These are phyloP conservation scores for Exutisphaerella laricina DNA, from an alignment of 2,329 filamentous ascomycete genomes.

Conservation along the genomic window DNA sequence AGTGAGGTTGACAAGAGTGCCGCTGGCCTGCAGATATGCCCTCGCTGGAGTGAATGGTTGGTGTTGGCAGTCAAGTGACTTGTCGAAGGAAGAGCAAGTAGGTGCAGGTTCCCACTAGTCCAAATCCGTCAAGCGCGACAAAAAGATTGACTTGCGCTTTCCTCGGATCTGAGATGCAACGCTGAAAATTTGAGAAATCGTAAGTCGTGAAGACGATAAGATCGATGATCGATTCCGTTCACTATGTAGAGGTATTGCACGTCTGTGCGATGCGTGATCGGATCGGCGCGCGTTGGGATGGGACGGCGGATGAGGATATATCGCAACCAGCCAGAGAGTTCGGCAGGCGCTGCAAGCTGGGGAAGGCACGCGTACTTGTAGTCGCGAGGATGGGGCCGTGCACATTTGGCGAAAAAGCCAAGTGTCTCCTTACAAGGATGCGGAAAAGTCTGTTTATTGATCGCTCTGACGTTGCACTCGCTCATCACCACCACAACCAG, in stretches of 20 bases:
- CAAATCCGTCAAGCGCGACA: background rate
- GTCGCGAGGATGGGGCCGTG: background rate
- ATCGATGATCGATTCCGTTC: background rate
- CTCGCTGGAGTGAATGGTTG: background rate
- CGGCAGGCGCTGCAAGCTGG: background rate
- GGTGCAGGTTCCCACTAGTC: background rate
- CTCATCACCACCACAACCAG: background rate
- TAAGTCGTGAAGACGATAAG: background rate
- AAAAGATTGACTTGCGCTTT: background rate
- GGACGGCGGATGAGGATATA: background rate
- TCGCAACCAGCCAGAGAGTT: background rate
- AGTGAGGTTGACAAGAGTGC: slow-evolving; percentile 3
- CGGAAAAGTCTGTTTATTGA: background rate
- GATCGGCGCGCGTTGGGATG: background rate
- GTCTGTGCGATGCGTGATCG: background rate
- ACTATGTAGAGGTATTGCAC: background rate
- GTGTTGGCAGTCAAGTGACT: background rate
- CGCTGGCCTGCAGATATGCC: slow-evolving; percentile 7
- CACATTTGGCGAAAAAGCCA: background rate
- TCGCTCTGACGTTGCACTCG: background rate
- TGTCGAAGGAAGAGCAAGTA: background rate
- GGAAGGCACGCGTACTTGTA: background rate
- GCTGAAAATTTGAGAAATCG: background rate
- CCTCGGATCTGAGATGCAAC: background rate
- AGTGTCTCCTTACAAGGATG: background rate